Evolutionary conservation across 2,329 filamentous ascomycete species (phyloP).

Genomic region (Calonectria pauciramosa): DNA sequence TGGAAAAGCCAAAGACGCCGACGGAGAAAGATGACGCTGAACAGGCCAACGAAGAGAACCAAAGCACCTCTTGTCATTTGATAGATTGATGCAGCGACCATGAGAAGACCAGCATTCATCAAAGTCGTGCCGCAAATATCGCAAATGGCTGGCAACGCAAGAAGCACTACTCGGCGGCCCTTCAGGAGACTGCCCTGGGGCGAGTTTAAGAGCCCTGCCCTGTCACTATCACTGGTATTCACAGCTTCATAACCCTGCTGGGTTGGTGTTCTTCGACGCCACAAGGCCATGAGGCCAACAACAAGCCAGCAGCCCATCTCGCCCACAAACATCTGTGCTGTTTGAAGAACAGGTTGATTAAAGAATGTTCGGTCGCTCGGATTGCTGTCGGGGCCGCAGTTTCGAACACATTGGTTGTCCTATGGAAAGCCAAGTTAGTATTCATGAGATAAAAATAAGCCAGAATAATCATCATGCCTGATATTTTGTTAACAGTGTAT

Average conservation of each 20-base stretch:
- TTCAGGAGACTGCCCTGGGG: slow-evolving; percentile 71
- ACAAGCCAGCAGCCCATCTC: slow-evolving; percentile 98
- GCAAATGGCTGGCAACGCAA: slow-evolving; percentile 90
- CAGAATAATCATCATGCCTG: slow-evolving; percentile 71
- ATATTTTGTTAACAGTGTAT: slow-evolving; percentile 96
- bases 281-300: slow-evolving; percentile 77
- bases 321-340: slow-evolving; percentile 97
- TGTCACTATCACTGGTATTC: slow-evolving; percentile 53
- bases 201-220: slow-evolving; percentile 62
- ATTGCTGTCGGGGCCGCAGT: slow-evolving; percentile 79
- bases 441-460: not conserved
- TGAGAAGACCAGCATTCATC: slow-evolving; percentile 95
- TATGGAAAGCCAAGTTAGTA: slow-evolving; percentile 48
- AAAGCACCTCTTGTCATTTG: slow-evolving; percentile 98
- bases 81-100: slow-evolving; percentile 96
- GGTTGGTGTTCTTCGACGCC: slow-evolving; percentile 67
- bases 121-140: slow-evolving; percentile 96
- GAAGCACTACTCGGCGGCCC: slow-evolving; percentile 79
- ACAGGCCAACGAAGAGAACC: slow-evolving; percentile 94
- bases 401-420: slow-evolving; percentile 97
- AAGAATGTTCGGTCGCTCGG: slow-evolving; percentile 79
- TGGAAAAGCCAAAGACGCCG: slow-evolving; percentile 88
- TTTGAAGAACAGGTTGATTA: slow-evolving; percentile 96
- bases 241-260: slow-evolving; percentile 77
- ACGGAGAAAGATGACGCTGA: slow-evolving; percentile 91